Evolutionary conservation across 176 grass and related monocot species (phyloP).

Genomic region (Sorghum bicolor): DNA sequence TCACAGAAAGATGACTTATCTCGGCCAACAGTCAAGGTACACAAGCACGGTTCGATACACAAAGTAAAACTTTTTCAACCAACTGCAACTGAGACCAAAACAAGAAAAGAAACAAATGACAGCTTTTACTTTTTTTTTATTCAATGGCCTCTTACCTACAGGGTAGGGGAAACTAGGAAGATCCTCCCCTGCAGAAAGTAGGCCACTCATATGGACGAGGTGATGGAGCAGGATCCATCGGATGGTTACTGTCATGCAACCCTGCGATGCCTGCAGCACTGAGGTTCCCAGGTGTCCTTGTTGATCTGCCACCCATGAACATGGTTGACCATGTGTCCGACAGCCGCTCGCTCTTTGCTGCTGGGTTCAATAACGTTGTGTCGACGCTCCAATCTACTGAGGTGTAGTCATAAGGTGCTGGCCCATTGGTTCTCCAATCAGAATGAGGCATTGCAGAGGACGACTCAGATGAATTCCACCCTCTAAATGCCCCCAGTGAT

Average conservation of each 20-base stretch:
- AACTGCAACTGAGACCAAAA: conserved; percentile 59
- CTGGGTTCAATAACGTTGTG: conserved; percentile 60
- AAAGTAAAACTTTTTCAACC: conserved; percentile 61
- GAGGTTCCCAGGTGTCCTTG: conserved; percentile 42
- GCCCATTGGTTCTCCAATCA: conserved; percentile 70
- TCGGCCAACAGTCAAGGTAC: conserved; percentile 53
- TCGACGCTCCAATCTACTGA: conserved; percentile 95
- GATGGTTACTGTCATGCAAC: conserved; percentile 53
- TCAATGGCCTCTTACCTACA: conserved; percentile 53
- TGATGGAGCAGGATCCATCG: conserved; percentile 47
- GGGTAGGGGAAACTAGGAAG: conserved; percentile 48
- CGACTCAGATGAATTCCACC: conserved; percentile 49
- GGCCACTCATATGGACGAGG: conserved; percentile 58
- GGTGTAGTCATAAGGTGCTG: conserved; percentile 68
- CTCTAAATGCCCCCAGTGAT: conserved; percentile 68
- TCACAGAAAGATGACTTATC: conserved; percentile 49
- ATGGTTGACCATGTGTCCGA: conserved; percentile 97
- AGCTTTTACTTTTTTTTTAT: conserved; percentile 53
- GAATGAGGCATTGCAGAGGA: conserved; percentile 30
- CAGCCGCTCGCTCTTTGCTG: conserved; percentile 49
- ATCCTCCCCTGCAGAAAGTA: conserved; percentile 67
- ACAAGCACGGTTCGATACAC: conserved; percentile 53
- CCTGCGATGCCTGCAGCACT: conserved; percentile 28
- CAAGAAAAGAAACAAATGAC: conserved; percentile 43
- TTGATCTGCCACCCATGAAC: conserved; percentile 80